Evolutionary conservation across 202 grass and related monocot species (phyloP), one percentile per base, ranked within the genome.

Genomic region (Saccharum hybrid): DNA sequence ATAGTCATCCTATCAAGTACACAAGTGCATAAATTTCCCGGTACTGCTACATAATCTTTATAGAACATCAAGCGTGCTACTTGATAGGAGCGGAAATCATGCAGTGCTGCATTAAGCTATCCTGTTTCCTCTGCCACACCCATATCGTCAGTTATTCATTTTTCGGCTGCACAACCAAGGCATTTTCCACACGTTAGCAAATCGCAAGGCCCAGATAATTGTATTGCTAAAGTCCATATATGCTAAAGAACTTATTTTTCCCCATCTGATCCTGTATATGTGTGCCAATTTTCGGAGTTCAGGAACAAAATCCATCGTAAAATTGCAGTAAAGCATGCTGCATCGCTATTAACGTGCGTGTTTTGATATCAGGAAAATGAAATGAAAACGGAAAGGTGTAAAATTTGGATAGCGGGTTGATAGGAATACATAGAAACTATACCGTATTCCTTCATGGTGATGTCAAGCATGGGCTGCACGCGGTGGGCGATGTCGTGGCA

Each of bases 401-500:
- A 34, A 21, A 15, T 8, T 39, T 40, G 51, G 33, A 63, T 7
- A 30, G n/a, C 52, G 1, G 14, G 13, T 9, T 56, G 48, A 57
- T 22, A 21, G 30, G 18, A 37, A 11, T 13, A 0, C 48, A 37
- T 0, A 23, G 2, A 38, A 10, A 42, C 67, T 63, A 89, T 11
- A 42, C 88, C 85, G 46, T 83, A n/a, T 57, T 90, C 63, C 41
- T 90, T 62, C 4, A 77, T 74, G 28, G 69, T 0, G 6, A 67
- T 68, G 79, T 82, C 1, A 6, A 90, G 18, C 54, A 90, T 41
- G 8, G 94, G 89, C 2, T 6, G 19, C 66, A 94, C 85, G 21
- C 91, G 87, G 6, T 88, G 87, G 61, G 41, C 1, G 64, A 97
- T 97, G 59, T 90, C 77, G 62, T 97, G 94, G 34, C 70, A 90